Base-by-base conservation (phyloP, 106 monocot genomes). In the Gastrodia elata region DNA sequence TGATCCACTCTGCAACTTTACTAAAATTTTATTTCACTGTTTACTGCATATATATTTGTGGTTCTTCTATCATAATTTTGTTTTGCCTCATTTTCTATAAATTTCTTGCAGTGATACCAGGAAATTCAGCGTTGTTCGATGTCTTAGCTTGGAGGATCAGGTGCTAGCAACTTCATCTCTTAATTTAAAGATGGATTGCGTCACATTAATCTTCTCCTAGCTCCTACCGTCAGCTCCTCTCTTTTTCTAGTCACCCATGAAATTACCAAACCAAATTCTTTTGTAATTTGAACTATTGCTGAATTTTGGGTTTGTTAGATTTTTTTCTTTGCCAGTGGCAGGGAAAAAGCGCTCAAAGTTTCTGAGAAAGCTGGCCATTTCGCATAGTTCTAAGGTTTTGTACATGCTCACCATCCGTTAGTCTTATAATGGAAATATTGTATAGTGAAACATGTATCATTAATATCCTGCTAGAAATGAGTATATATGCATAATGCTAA, bases 131-230 rank as follows among this genome's bases (percentile, higher is more conserved):
- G 27, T 61, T 32, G 61, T 32, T 55, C 25, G 24, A n/a, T 55
- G 22, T 55, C n/a, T n/a, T 55, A 55, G 16, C 55, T 15, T 32
- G 14, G 61, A 44, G 61, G 61, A 61, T 61, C 61, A 61, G 30
- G 61, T 61, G 61, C 32, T 61, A 32, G 61, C 61, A 61, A 61
- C 22, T 30, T 32, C 61, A 61, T 61, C 61, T 61, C 61, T 32
- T 61, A 61, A 61, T 61, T 61, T 61, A 61, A 61, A 61, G 61
- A 61, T 61, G 61, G 61, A 30, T 61, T 61, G 61, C 61, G 30
- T 11, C 61, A 61, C 61, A 61, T 30, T 61, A 30, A 30, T 61
- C 61, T 61, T 61, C 61, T 32, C 30, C 32, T 32, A 13, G 61
- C 61, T 61, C 61, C 61, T 61, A 61, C n/a, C 18, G 22, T 22